Evolutionary conservation across 495 filamentous ascomycete genomes (phyloP), one percentile per base, ranked within the genome.

Genomic region (Aspergillus conjunctus): DNA sequence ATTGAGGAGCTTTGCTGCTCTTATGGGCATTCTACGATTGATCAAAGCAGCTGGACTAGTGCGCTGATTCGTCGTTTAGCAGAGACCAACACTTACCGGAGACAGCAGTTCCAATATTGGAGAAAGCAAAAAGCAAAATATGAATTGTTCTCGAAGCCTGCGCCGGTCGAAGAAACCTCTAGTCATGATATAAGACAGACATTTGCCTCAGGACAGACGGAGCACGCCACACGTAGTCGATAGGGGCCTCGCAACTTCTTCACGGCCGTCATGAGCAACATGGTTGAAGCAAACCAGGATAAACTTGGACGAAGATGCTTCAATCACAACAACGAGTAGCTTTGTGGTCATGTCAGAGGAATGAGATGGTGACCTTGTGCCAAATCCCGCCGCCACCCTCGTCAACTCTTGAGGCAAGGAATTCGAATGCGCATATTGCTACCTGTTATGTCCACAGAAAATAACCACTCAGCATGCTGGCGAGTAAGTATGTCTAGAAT

Each of bases 361-460:
- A 11, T 11, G 31, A 14, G 31, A 30, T 12, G 15, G 22, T 3
- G 49, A 52, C 49, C 11, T 2, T 7, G 30, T 34, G 15, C 3
- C 4, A 26, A n/a, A 26, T 52, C 7, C 49, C 49, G 4, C 9
- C 14, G 8, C 49, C 49, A 2, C 49, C 49, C 10, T 11, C 3
- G 3, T 2, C 5, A 26, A 17, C 32, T 0, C 12, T 3, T 3
- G 49, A 52, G 14, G 5, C 4, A 52, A 31, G 11, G 10, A 52
- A 21, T 52, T 52, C 11, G 49, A 52, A 52, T 52, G 49, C 11
- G 21, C 49, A 32, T 52, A 52, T 32, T 52, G 49, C 20, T 52
- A 10, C 15, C 32, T 21, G 5, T 26, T 52, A 18, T 52, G 49
- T 12, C 49, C 49, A 30, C 18, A 21, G 3, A 52, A 52, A 32